Conservation (phyloP, 352 stramenopile species). For the Globisporangium emineosum region DNA sequence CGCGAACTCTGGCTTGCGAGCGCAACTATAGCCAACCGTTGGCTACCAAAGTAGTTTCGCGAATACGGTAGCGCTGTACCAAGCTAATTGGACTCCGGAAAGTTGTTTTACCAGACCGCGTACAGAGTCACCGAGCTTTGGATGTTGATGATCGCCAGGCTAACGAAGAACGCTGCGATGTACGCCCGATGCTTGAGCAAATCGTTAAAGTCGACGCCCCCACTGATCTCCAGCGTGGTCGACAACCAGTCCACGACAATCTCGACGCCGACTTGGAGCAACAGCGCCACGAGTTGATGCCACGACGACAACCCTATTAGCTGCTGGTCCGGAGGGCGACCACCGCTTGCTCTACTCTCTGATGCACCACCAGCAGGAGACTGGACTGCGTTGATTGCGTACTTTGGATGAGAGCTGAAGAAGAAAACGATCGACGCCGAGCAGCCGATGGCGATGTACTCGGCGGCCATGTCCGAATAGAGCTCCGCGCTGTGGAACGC, state of each 20-base stretch:
- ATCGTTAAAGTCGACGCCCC: background rate
- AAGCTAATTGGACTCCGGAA: no score
- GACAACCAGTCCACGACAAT: background rate
- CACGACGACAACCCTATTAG: background rate
- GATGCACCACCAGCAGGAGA: background rate
- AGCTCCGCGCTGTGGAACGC: constrained; percentile 20
- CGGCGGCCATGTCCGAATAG: constrained; percentile 43
- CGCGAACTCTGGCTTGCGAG: background rate
- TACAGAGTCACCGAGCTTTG: background rate
- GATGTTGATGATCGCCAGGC: background rate
- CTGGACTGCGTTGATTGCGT: constrained; percentile 5
- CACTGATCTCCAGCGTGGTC: background rate
- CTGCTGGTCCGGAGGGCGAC: background rate
- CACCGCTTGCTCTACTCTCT: background rate
- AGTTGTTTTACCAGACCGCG: background rate
- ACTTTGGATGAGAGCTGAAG: constrained; percentile 31
- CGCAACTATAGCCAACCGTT: background rate
- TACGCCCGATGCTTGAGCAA: background rate
- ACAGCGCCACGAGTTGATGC: background rate
- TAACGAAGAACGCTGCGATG: background rate
- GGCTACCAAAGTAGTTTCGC: background rate
- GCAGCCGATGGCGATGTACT: constrained; percentile 46
- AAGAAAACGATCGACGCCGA: constrained; percentile 42
- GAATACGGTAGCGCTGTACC: no score
- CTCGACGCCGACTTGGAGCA: background rate